Base-by-base conservation (phyloP, 2,329 filamentous ascomycete genomes). In the Arthroderma uncinatum region DNA sequence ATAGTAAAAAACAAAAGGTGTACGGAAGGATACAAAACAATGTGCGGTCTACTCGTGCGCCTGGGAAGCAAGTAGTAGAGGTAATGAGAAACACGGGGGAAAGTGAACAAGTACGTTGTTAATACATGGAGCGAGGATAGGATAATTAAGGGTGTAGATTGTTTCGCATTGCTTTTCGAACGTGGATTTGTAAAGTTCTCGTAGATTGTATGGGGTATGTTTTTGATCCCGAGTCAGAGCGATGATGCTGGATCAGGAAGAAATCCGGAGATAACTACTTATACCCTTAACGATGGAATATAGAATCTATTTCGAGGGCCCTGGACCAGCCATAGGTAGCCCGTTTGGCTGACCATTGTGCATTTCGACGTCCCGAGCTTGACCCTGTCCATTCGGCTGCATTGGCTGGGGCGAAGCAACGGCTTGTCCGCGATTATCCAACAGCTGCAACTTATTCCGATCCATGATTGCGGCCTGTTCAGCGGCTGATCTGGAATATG, bases 391-490 rank as follows among this genome's bases (percentile, higher is more conserved):
- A 50, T 52, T 33, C 5, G 50, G 48, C 44, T 69, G 65, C 19
- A 60, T 55, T 19, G 64, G 67, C 28, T 73, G 71, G 33, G 69
- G 70, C 4, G 70, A 71, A 5, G 64, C 64, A 4, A 70, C 65
- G 33, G 63, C 66, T 58, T 70, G 68, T 14, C 67, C 67, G 30
- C 62, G 61, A 42, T 67, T 64, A 19, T 68, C 66, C 14, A 68
- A 66, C 50, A 72, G 56, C 44, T 73, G 71, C n/a, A 67, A 64
- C 59, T 70, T 71, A 47, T 69, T 70, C 37, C 70, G 65, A 34
- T 72, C 70, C 64, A 72, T 70, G 47, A 72, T 55, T 2, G 67
- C 65, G 21, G 70, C 70, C 60, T 74, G 72, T 54, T 74, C 72
- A 40, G 71, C 67, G 14, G 70, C 69, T 63, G 65, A 73, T 25